Base-by-base conservation (phyloP, 345 rosid genomes). In the Chamaenerion angustifolium region DNA sequence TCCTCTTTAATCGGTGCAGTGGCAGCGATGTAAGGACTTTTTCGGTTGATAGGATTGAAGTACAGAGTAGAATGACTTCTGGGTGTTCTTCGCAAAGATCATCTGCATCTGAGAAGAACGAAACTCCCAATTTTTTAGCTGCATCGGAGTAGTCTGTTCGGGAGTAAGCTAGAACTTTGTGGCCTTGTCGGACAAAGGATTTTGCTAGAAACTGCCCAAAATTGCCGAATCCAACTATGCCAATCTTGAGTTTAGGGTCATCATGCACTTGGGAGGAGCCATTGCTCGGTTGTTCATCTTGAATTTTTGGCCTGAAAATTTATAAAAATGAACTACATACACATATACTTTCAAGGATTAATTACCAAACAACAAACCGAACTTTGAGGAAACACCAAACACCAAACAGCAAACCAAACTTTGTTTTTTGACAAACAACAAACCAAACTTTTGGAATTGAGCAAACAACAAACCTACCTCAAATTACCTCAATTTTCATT, bases 51-150 rank as follows among this genome's bases (percentile, higher is more conserved):
- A 84, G 80, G 54, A 81, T 81, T 0, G 96, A 88, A 12, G 83
- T 77, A 52, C 90, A 83, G 12, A 84, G 76, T 45, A 88, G 70
- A 49, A 84, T 58, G 14, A 81, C 88, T 54, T 88, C 83, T 1
- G 92, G 96, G 65, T 88, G 94, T 63, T 83, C 85, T 66, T 88
- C 94, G 47, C 83, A 84, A 1, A 88, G 66, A 59, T 77, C 94
- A 62, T 88, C 78, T 18, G 71, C 68, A 49, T 76, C 69, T 21
- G 72, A 56, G 35, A 77, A 70, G 80, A 64, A 87, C 10, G 73
- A 68, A 49, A 81, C 72, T 49, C 94, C 83, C 54, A 81, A 21
- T 52, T 68, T 54, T 18, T 12, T 45, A 59, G 94, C 89, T 51
- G 43, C 76, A 10, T 68, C 78, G 18, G 76, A 70, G 59, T 87